These are phyloP conservation scores for Helenozyma rhizophorensis DNA, from an alignment of 805 yeast species.

Conservation along the genomic window DNA sequence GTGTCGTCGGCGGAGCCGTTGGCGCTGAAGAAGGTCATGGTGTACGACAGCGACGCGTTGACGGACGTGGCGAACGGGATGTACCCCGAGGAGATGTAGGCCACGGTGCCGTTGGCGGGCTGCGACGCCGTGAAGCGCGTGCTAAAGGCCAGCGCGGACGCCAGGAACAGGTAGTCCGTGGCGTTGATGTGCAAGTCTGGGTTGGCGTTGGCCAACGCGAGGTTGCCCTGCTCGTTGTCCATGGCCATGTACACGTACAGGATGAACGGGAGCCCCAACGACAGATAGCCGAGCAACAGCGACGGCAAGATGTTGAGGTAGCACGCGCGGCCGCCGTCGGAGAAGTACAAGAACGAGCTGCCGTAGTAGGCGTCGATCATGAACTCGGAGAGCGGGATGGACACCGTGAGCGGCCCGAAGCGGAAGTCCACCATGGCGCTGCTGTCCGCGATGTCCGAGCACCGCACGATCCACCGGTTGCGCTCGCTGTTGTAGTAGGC, in stretches of 20 bases:
- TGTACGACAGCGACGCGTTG: constrained; percentile 2
- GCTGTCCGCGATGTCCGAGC: constrained; percentile 42
- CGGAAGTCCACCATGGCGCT: constrained; percentile 50
- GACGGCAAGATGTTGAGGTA: constrained; percentile 48
- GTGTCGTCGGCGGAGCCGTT: constrained; percentile 6
- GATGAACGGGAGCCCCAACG: constrained; percentile 58
- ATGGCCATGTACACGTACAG: constrained; percentile 54
- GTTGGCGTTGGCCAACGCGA: constrained; percentile 56
- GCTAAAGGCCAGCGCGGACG: constrained; percentile 3
- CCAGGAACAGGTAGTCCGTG: not conserved
- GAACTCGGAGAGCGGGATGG: constrained; percentile 47
- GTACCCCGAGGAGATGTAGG: constrained; percentile 32
- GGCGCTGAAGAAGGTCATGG: constrained; percentile 10
- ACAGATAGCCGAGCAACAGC: constrained; percentile 42
- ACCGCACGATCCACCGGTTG: constrained; percentile 58
- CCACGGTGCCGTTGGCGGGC: constrained; percentile 9
- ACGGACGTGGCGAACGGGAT: constrained; percentile 46
- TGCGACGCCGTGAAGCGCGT: constrained; percentile 6
- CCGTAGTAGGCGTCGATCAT: constrained; percentile 27
- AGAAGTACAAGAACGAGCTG: constrained; percentile 40
- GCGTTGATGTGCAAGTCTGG: constrained; percentile 4
- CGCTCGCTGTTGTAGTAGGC: constrained; percentile 52
- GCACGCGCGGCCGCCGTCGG: constrained; percentile 57
- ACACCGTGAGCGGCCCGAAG: constrained; percentile 49
- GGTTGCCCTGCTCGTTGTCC: constrained; percentile 50